Evolutionary conservation across 257 asterid species (phyloP).

Genomic region (Henckelia pumila): DNA sequence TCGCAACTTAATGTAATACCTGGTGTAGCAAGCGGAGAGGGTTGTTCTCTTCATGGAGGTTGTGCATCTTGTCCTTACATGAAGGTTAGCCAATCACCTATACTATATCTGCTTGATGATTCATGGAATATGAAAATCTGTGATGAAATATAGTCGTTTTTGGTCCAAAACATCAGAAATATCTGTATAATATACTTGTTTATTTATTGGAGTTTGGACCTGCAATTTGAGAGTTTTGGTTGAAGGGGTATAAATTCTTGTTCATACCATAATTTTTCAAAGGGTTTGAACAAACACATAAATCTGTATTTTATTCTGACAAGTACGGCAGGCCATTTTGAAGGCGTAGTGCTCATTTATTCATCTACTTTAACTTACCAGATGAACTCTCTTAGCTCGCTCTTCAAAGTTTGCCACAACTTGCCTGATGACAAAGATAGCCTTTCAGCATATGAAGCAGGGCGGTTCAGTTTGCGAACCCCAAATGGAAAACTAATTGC

Average conservation of each 20-base stretch:
- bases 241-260: too few species aligned
- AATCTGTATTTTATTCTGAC: neutral
- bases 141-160: neutral
- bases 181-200: neutral
- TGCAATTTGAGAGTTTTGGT: too few species aligned
- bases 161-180: neutral
- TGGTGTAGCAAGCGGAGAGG: slow-evolving; percentile 93
- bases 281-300: too few species aligned
- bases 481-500: slow-evolving; percentile 83
- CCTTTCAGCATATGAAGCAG: slow-evolving; percentile 77
- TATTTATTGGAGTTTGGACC: too few species aligned
- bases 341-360: neutral
- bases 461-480: slow-evolving; percentile 69
- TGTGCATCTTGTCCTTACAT: slow-evolving; percentile 99
- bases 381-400: slow-evolving; percentile 93
- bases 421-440: slow-evolving; percentile 54
- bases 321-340: neutral
- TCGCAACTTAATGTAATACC: slow-evolving; percentile 58
- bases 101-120: neutral
- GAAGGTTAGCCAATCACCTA: slow-evolving; percentile 59
- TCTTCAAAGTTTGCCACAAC: slow-evolving; percentile 65
- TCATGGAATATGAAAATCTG: neutral
- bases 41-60: slow-evolving; percentile 99
- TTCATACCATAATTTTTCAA: too few species aligned
- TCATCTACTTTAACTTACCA: slow-evolving; percentile 27